Conservation (phyloP, 495 filamentous ascomycete genomes). For the Trichoderma asperelloides region DNA sequence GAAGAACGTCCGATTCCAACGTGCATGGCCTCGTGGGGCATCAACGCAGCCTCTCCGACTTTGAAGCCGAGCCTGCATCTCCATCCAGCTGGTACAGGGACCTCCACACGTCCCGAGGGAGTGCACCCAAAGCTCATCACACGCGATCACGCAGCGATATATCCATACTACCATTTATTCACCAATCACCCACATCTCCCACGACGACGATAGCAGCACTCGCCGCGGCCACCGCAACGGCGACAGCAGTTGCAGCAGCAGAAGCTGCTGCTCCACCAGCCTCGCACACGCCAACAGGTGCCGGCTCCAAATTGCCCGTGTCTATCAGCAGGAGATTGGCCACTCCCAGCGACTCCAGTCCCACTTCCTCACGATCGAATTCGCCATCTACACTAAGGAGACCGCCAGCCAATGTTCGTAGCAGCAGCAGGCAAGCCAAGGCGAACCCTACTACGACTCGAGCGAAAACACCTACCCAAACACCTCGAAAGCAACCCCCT, state of each 20-base stretch:
- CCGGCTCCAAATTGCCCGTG: constrained; percentile 29
- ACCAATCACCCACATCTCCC: not conserved
- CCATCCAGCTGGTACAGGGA: constrained; percentile 5
- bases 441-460: constrained; percentile 25
- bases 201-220: constrained; percentile 4
- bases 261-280: constrained; percentile 18
- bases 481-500: constrained; percentile 24
- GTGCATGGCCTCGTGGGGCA: constrained; percentile 26
- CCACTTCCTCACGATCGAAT: constrained; percentile 39
- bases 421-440: constrained; percentile 20
- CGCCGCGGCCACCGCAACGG: constrained; percentile 2
- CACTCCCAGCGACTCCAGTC: constrained; percentile 34
- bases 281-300: not conserved
- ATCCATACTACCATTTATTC: constrained; percentile 12
- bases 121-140: constrained; percentile 32
- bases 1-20: constrained; percentile 41
- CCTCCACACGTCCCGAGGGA: constrained; percentile 7
- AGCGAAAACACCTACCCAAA: constrained; percentile 23
- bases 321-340: constrained; percentile 31
- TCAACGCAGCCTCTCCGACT: constrained; percentile 35
- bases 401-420: constrained; percentile 22
- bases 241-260: constrained; percentile 5
- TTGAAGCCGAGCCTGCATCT: constrained; percentile 32
- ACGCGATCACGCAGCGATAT: constrained; percentile 42
- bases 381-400: constrained; percentile 34